Evolutionary conservation across 805 yeast genomes (phyloP).

Genomic region (Komagataella ulmi): DNA sequence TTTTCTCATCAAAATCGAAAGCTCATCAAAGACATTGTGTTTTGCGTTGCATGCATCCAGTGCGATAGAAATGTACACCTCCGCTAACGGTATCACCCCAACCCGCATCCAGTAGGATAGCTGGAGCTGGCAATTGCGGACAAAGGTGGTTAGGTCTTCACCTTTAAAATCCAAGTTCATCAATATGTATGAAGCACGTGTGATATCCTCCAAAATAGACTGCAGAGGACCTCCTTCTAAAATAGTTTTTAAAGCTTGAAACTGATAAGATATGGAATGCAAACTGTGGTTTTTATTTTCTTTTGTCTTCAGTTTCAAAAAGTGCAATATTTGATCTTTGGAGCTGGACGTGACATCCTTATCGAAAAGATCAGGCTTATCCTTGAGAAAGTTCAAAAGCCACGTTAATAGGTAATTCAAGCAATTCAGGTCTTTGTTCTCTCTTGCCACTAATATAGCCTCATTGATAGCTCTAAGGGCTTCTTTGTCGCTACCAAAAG

Average conservation of each 20-base stretch:
- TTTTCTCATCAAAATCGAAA: constrained; percentile 24
- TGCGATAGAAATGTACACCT: constrained; percentile 33
- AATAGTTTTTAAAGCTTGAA: constrained; percentile 44
- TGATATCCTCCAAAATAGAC: constrained; percentile 37
- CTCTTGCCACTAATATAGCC: constrained; percentile 80
- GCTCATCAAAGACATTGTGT: constrained; percentile 24
- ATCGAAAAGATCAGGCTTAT: constrained; percentile 42
- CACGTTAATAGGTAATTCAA: constrained; percentile 62
- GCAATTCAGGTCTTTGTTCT: constrained; percentile 63
- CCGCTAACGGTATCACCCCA: constrained; percentile 33
- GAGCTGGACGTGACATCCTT: constrained; percentile 20
- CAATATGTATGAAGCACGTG: constrained; percentile 42
- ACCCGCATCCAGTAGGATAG: constrained; percentile 37
- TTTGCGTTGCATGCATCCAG: constrained; percentile 21
- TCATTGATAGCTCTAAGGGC: constrained; percentile 76
- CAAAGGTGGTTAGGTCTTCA: constrained; percentile 20
- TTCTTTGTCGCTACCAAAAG: constrained; percentile 49
- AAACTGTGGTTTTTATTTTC: constrained; percentile 29
- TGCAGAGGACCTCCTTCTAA: constrained; percentile 34
- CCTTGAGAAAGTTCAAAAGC: constrained; percentile 57
- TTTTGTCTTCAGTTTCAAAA: constrained; percentile 40
- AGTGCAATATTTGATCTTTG: constrained; percentile 54
- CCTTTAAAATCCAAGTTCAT: constrained; percentile 28
- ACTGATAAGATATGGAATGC: constrained; percentile 51
- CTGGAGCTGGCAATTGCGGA: constrained; percentile 30